Base-by-base conservation (phyloP, 805 yeast genomes). In the Saccharomyces paradoxus region DNA sequence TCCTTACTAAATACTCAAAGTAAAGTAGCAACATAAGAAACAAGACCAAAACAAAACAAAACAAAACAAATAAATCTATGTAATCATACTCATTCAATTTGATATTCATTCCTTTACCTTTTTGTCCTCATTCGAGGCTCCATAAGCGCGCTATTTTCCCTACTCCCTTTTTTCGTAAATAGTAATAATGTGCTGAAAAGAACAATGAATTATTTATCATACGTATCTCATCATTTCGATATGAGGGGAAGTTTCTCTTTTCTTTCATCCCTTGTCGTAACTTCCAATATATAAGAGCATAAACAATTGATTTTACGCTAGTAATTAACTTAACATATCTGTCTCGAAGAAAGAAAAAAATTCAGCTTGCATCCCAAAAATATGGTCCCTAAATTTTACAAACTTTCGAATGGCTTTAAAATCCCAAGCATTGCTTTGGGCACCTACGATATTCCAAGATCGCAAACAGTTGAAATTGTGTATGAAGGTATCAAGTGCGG, bases 401-500 rank as follows among this genome's bases (percentile, higher is more conserved):
- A 70, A 52, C 71, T 84, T 56, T 78, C 77, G 63, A 81, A 83
- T 53, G 89, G 88, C 1, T 64, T 68, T 37, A 63, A 65, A 9
- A 81, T 84, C 50, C 88, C 89, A 8, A 73, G 74, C 1, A 70
- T 83, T 27, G 88, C 81, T 0, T 71, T 77, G 21, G 88, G 89
- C 1, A 77, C 81, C 4, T 83, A 78, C 68, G 62, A 70, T 29
- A 60, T 81, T 3, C 74, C 81, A 3, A 55, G 63, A 0, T 59
- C 60, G 0, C 70, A 71, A 8, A 74, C 84, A 1, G 55, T 67
- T 3, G 69, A 73, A 0, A 63, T 81, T 28, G 84, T 82, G 0
- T 74, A 77, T 59, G 65, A 74, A 30, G 94, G 91, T 1, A 74
- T 87, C 55, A 69, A 74, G 31, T 71, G 67, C 13, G 95, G 95